Conservation (phyloP, 805 yeast genomes). For the Debaryomyces castellii region DNA sequence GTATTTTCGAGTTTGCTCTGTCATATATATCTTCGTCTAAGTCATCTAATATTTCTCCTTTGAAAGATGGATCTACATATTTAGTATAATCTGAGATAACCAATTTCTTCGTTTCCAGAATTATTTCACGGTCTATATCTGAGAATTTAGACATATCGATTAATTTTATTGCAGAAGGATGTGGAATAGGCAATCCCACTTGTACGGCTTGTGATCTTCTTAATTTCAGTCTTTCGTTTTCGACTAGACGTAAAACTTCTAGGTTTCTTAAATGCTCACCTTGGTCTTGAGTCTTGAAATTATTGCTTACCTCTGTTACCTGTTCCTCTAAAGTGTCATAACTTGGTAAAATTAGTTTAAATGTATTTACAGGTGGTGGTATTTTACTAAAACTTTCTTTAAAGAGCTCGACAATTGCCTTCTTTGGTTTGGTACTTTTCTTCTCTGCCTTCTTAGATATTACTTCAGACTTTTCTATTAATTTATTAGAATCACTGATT, state of each 20-base stretch:
- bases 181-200: conserved; percentile 43
- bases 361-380: conserved; percentile 41
- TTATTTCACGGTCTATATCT: conserved; percentile 19
- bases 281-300: conserved; percentile 30
- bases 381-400: conserved; percentile 17
- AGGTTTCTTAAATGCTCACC: conserved; percentile 23
- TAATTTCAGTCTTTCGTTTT: conserved; percentile 26
- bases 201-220: conserved; percentile 50
- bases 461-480: background rate
- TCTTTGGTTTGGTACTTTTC: conserved; percentile 2
- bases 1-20: conserved; percentile 18
- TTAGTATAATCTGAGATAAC: conserved; percentile 43
- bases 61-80: conserved; percentile 18
- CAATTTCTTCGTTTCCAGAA: conserved; percentile 32
- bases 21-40: conserved; percentile 26
- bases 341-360: conserved; percentile 33
- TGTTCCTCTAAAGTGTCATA: conserved; percentile 21
- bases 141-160: background rate
- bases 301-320: conserved; percentile 12
- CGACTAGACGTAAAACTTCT: conserved; percentile 21
- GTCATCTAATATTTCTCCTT: conserved; percentile 22
- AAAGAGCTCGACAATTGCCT: conserved; percentile 9
- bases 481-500: conserved; percentile 14
- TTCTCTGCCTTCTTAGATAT: background rate
- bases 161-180: conserved; percentile 13